Evolutionary conservation across 345 rosid genomes (phyloP), one percentile per base, ranked within the genome.

Genomic region (Arabis hirsuta): DNA sequence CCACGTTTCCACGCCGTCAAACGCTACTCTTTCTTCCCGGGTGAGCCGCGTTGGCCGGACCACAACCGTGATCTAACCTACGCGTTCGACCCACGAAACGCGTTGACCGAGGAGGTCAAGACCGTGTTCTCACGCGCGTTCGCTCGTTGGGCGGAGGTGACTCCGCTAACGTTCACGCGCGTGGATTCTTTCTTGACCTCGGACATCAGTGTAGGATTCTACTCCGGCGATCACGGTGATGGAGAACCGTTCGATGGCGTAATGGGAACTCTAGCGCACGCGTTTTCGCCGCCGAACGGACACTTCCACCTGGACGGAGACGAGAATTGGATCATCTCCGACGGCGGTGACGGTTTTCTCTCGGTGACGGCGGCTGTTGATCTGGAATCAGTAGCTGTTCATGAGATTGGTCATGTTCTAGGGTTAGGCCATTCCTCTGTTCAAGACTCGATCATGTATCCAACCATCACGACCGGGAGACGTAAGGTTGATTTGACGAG

Each of bases 361-460:
- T 1, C 74, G 9, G 3, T 48, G 60, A 1, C 55, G 26, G 29
- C 83, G 12, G 89, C 93, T 1, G 53, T 94, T 19, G 97, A 94
- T 62, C 73, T 94, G 14, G 96, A 91, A 51, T 89, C 98, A 2
- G 98, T 94, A 42, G 93, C 93, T 1, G 92, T 91, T 56, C 98
- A 94, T 44, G 98, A 94, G 81, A 91, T 94, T 29, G 98, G 98
- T 4, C 98, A 94, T 77, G 16, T 94, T 77, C 75, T 94, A 14
- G 98, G 98, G 16, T 62, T 94, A 58, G 98, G 98, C 4, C 98
- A 94, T 60, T 94, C 98, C 11, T 88, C 97, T 8, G 83, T 83
- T 13, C 87, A 79, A 79, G 81, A 61, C 4, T 79, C 98, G 39
- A 88, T 94, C 64, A 94, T 94, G 98, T 94, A 62, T 43, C 98